phyloP scores from a whole-genome alignment of 2,329 filamentous ascomycete genomes.

The Colletotrichum chrysophilum region DNA sequence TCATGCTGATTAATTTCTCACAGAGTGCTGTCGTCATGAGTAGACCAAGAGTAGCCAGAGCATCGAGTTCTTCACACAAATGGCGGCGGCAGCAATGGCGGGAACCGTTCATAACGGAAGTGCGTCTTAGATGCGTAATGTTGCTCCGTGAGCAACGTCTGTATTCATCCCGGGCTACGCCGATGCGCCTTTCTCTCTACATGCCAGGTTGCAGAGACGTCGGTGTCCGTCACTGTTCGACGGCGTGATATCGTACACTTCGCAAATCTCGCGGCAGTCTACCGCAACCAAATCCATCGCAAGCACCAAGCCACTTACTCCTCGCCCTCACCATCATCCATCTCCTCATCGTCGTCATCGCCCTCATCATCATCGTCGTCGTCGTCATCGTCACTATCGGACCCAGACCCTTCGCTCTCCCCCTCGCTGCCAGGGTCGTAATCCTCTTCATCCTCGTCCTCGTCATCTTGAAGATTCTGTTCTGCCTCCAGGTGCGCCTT shows the following conservation, averaged over 20 bases:
- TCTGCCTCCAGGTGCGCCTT: slow-evolving; percentile 56
- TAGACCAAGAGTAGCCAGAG: fast-evolving
- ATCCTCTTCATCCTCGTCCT: slow-evolving; percentile 70
- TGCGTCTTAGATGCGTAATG: background rate
- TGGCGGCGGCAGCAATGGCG: background rate
- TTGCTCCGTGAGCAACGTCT: background rate
- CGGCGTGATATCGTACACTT: background rate
- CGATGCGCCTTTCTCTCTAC: background rate
- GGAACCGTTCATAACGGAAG: fast-evolving
- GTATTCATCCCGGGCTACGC: background rate
- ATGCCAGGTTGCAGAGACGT: background rate
- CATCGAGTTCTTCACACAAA: background rate
- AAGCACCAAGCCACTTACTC: background rate
- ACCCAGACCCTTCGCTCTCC: slow-evolving; percentile 63
- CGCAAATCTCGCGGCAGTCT: background rate
- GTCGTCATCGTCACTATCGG: slow-evolving; percentile 52
- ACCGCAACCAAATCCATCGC: background rate
- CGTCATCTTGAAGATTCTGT: slow-evolving; percentile 61
- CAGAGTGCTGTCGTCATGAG: fast-evolving
- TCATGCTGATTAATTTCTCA: background rate
- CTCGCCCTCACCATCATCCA: slow-evolving; percentile 1
- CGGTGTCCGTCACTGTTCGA: background rate
- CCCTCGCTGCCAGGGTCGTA: slow-evolving; percentile 68
- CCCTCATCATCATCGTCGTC: slow-evolving; percentile 45
- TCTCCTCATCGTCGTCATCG: slow-evolving; percentile 30